A percentile compares a stretch with the other conserved stretches of the same genome.
phyloP scores from a whole-genome alignment of 257 asterid species.

The Scutellaria barbata region DNA sequence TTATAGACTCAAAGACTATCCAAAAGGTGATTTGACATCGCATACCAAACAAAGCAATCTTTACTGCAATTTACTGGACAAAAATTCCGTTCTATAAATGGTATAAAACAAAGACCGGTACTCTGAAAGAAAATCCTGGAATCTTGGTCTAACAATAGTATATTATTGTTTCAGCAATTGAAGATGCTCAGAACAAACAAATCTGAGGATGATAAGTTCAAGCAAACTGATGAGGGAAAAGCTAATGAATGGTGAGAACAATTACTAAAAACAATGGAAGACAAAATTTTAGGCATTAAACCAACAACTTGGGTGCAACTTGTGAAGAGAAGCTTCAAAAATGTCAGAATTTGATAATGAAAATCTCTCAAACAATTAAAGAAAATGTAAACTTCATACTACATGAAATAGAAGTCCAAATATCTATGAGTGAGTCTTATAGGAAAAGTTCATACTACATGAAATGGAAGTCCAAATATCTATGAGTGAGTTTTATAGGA shows the following conservation, averaged over 20 bases:
- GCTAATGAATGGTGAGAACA: not conserved
- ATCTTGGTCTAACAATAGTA: not conserved
- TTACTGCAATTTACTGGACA: slow-evolving; percentile 7
- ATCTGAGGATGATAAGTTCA: not conserved
- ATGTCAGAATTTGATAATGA: not conserved
- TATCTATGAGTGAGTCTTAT: no score
- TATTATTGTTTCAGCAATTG: not conserved
- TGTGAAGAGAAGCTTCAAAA: not conserved
- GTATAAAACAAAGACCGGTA: slow-evolving; percentile 6
- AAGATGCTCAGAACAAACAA: not conserved
- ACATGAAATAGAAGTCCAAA: not conserved
- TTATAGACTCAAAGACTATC: slow-evolving; percentile 2
- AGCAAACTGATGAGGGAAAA: not conserved
- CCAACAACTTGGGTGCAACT: not conserved
- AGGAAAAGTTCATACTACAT: no score
- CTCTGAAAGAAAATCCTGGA: slow-evolving; percentile 11
- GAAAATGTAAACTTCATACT: not conserved
- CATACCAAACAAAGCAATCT: not conserved
- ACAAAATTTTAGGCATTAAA: not conserved
- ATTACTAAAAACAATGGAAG: not conserved
- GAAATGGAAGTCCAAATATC: no score
- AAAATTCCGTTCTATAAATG: slow-evolving; percentile 5
- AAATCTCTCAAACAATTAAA: not conserved
- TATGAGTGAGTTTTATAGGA: no score
- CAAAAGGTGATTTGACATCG: not conserved